Evolutionary conservation across 768 basidiomycete species (phyloP).

Genomic region (Suillus brevipes): DNA sequence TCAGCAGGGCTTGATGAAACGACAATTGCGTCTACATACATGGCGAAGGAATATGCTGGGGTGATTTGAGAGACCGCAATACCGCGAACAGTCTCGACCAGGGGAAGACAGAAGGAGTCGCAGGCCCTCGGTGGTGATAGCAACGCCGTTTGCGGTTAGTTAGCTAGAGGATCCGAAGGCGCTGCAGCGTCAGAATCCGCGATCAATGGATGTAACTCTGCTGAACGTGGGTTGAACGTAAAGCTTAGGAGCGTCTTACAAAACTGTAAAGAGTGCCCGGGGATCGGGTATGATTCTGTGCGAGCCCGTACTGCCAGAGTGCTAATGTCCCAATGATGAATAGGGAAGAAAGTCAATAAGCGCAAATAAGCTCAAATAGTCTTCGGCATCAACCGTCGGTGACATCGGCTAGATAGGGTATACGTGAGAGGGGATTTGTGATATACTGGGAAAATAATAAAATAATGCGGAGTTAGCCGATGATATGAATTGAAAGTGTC

Average conservation of each 20-base stretch:
- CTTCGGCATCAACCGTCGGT: constrained; percentile 3
- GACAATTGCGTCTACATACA: neutral
- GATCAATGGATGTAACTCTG: neutral
- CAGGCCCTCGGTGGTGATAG: constrained; percentile 13
- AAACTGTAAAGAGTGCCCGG: neutral
- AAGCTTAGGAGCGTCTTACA: neutral
- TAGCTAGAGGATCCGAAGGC: constrained; percentile 6
- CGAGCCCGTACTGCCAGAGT: neutral
- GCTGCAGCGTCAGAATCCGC: neutral
- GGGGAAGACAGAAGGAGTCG: neutral
- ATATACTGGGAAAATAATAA: constrained; percentile 11
- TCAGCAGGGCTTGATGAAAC: neutral
- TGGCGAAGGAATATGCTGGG: neutral
- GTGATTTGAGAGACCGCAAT: neutral
- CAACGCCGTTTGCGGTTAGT: constrained; percentile 7
- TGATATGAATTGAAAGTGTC: constrained; percentile 24
- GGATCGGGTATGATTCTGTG: neutral
- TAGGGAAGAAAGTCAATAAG: neutral
- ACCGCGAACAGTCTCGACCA: neutral
- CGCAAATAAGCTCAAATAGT: neutral
- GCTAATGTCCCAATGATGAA: neutral
- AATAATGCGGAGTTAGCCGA: constrained; percentile 30
- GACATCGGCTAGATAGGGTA: constrained; percentile 33
- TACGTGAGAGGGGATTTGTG: constrained; percentile 4
- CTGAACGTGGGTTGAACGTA: neutral